Base-by-base conservation (phyloP, 768 basidiomycete species). In the Tremella fuciformis region DNA sequence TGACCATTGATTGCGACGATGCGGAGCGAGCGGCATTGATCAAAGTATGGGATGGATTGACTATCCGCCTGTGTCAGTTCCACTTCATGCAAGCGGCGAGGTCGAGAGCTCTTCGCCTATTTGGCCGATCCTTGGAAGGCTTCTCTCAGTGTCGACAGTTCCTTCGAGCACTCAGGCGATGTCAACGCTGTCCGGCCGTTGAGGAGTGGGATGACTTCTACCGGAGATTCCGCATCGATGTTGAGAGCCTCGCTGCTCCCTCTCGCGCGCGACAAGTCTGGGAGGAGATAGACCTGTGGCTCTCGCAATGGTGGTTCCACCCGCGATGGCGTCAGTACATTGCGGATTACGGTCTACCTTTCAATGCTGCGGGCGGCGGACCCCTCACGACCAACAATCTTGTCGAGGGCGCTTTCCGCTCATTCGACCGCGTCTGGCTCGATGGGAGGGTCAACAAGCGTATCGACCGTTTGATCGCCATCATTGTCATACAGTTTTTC, bases 1-100 rank as follows among this genome's bases (percentile, higher is more conserved):
- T 58, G 21, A 58, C 53, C 50, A 58, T 58, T n/a, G 57, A 58
- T 53, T 26, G 37, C 13, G 34, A 44, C 25, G 57, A 39, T 24
- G 50, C 57, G 11, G 50, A 52, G 19, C 50, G 57, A 21, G 18
- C 9, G 6, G 57, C 57, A 21, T 52, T 58, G 6, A 4, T 42
- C 18, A 13, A 21, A 21, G 50, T 13, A 8, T 58, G n/a, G 6
- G 50, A 49, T 8, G n/a, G 15, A 3, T 3, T 41, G 13, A 8
- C 57, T 2, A 58, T 58, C 9, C 29, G 57, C 16, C 18, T 41
- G 6, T 58, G 57, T 29, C 57, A 58, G 40, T 58, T 58, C 38
- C 57, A 58, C 26, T 4, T 58, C 39, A 58, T 58, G 49, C 57
- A 58, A 22, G 34, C 49, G 6, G 19, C n/a, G 42, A 25, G 50